Conservation (phyloP, 192 early-diverging fungal genomes). For the Cladochytrium replicatum region DNA sequence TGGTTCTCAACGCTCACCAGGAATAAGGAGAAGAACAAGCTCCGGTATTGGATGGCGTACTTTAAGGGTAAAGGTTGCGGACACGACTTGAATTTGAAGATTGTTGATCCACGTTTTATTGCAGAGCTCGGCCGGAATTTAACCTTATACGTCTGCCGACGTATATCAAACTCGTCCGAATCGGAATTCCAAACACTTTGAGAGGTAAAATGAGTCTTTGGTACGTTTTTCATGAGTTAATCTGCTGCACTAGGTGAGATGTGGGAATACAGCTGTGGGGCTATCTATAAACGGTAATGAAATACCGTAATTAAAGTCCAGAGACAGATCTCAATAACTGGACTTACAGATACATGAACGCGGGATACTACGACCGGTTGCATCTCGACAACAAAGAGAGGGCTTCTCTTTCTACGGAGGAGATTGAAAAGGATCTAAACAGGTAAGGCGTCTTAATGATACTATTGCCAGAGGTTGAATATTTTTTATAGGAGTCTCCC, state of each 20-base stretch:
- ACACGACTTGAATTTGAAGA: too few species aligned
- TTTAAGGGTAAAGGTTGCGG: constrained; percentile 45
- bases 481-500: constrained; percentile 70
- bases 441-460: constrained; percentile 38
- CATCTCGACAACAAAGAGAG: constrained; percentile 58
- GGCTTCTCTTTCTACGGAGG: constrained; percentile 70
- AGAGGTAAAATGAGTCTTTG: too few species aligned
- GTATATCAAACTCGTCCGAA: constrained; percentile 80
- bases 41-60: constrained; percentile 66
- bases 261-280: constrained; percentile 87
- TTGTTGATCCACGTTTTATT: constrained; percentile 7
- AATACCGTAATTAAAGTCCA: too few species aligned
- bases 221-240: too few species aligned
- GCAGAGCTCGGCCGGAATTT: constrained; percentile 76
- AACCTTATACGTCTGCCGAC: constrained; percentile 70
- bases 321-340: too few species aligned
- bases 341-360: constrained; percentile 71
- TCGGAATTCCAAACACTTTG: constrained; percentile 78
- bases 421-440: constrained; percentile 95
- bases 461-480: too few species aligned
- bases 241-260: constrained; percentile 56
- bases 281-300: constrained; percentile 71
- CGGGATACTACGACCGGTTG: constrained; percentile 71
- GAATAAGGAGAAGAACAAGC: constrained; percentile 61
- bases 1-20: too few species aligned